Evolutionary conservation across 2,329 filamentous ascomycete species (phyloP).

Genomic region (Ambrosiella beaveri): DNA sequence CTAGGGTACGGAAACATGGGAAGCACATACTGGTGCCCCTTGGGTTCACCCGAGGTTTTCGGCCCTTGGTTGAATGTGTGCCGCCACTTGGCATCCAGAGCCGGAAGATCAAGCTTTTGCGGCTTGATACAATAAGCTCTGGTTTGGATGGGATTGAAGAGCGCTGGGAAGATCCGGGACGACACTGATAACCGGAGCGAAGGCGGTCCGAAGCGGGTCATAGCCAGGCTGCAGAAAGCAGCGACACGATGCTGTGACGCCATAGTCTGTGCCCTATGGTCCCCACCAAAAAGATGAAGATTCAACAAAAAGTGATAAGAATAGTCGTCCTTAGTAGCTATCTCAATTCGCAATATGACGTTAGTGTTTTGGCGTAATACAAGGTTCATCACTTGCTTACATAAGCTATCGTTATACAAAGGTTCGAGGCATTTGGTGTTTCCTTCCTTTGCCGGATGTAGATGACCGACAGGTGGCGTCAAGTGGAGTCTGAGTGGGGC

Average conservation of each 20-base stretch:
- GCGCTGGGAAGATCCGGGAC: background rate
- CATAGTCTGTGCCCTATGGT: background rate
- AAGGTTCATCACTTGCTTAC: no score
- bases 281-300: no score
- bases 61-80: conserved; percentile 23
- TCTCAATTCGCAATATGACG: no score
- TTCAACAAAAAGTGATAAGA: no score
- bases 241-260: background rate
- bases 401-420: no score
- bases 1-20: conserved; percentile 93
- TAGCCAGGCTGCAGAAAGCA: background rate
- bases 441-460: background rate
- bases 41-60: conserved; percentile 5
- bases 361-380: no score
- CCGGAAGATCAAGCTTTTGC: conserved; percentile 11
- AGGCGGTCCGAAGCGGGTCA: conserved; percentile 9
- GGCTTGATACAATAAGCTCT: background rate
- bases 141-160: background rate
- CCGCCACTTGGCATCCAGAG: conserved; percentile 33
- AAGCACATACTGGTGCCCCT: conserved; percentile 47
- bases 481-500: background rate
- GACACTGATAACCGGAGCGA: background rate
- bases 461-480: background rate
- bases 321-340: no score
- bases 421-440: background rate